These are phyloP conservation scores for Ophiostoma himal-ulmi DNA, from an alignment of 2,329 filamentous ascomycete genomes.

Conservation along the genomic window DNA sequence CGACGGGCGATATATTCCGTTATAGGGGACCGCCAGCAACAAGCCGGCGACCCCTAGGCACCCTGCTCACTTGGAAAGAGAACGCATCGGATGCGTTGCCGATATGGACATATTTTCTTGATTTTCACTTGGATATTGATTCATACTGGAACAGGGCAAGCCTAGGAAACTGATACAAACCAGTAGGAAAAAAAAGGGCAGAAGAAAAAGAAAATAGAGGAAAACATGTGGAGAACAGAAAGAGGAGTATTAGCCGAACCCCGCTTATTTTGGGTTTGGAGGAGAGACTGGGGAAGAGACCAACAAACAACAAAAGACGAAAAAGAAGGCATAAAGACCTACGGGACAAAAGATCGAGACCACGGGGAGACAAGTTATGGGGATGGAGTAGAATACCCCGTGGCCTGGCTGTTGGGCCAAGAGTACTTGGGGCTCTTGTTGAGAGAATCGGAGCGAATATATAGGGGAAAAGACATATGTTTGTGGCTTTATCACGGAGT, in stretches of 20 bases:
- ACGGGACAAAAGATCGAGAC: background rate
- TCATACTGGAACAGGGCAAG: background rate
- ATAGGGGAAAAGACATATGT: background rate
- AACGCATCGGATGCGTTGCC: background rate
- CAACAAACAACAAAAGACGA: background rate
- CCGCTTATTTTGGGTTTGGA: background rate
- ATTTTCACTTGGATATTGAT: background rate
- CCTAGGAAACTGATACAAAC: background rate
- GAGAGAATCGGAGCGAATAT: background rate
- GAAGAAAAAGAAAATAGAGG: background rate
- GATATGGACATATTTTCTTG: background rate
- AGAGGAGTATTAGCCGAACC: background rate
- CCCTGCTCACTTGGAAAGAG: background rate
- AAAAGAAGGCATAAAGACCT: background rate
- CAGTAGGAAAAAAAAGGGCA: background rate
- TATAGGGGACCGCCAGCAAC: background rate
- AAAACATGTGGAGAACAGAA: background rate
- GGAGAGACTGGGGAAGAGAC: background rate
- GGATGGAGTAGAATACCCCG: background rate
- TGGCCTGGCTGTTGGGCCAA: background rate
- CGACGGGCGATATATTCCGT: background rate
- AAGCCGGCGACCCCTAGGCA: background rate
- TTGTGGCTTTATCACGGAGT: background rate
- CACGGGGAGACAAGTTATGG: background rate
- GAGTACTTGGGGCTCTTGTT: background rate